These are phyloP conservation scores for Suhomyces pyralidae DNA, from an alignment of 805 yeast species.

Conservation along the genomic window DNA sequence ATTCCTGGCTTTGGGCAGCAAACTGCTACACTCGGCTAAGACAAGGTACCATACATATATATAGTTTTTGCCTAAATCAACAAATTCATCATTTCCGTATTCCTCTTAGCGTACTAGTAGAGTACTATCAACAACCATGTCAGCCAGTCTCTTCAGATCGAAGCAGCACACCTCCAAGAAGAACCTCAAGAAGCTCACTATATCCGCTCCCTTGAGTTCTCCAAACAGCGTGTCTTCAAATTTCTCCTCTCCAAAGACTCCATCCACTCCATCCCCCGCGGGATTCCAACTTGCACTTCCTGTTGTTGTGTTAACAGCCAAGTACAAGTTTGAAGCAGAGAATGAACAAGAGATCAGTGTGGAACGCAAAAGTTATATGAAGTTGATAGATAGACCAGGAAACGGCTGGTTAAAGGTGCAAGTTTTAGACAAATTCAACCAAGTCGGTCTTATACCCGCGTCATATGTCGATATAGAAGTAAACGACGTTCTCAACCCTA, in stretches of 20 bases:
- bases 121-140: conserved; percentile 12
- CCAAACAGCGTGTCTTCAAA: conserved; percentile 1
- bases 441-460: conserved; percentile 37
- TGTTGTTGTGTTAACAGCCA: conserved; percentile 26
- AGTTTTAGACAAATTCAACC: conserved; percentile 18
- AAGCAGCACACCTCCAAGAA: conserved; percentile 18
- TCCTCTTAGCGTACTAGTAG: neutral
- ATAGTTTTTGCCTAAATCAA: neutral
- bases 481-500: conserved; percentile 35
- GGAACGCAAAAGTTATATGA: conserved; percentile 25
- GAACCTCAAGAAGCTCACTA: conserved; percentile 24
- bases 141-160: conserved; percentile 22
- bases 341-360: conserved; percentile 26
- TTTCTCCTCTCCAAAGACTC: conserved; percentile 6
- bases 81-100: neutral
- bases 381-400: conserved; percentile 33
- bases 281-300: conserved; percentile 12
- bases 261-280: conserved; percentile 4
- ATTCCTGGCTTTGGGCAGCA: neutral
- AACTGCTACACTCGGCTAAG: conserved; percentile 2
- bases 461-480: conserved; percentile 37
- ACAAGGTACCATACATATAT: neutral
- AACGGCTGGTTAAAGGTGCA: conserved; percentile 41
- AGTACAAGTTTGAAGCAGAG: conserved; percentile 32
- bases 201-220: conserved; percentile 22